phyloP scores from a whole-genome alignment of 495 filamentous ascomycete species.

The Talaromyces proteolyticus region DNA sequence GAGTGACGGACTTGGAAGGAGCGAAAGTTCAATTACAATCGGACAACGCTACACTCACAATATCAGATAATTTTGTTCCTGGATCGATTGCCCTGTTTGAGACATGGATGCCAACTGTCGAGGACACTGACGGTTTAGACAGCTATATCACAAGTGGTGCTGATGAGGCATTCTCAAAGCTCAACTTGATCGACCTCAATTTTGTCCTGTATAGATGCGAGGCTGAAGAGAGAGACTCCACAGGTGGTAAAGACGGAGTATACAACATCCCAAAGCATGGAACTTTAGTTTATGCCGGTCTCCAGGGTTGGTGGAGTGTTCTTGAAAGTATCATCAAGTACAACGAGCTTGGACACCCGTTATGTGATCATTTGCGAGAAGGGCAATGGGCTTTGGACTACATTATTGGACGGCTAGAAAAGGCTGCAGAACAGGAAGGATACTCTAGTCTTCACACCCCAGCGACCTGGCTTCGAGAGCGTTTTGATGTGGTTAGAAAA shows the following conservation, averaged over 20 bases:
- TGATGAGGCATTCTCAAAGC: constrained; percentile 67
- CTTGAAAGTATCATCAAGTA: constrained; percentile 77
- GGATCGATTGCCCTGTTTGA: constrained; percentile 93
- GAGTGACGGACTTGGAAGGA: constrained; percentile 65
- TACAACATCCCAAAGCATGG: constrained; percentile 84
- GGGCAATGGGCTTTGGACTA: constrained; percentile 96
- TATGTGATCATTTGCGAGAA: constrained; percentile 87
- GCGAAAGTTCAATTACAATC: constrained; percentile 61
- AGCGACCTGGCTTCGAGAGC: constrained; percentile 71
- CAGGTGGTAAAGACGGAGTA: constrained; percentile 72
- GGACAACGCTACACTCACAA: constrained; percentile 71
- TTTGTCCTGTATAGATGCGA: constrained; percentile 89
- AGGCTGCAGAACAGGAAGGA: constrained; percentile 53
- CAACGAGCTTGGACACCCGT: constrained; percentile 87
- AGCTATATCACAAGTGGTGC: constrained; percentile 77
- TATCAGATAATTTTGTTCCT: constrained; percentile 78
- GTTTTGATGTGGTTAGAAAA: constrained; percentile 75
- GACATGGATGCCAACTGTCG: constrained; percentile 84
- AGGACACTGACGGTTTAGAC: constrained; percentile 75
- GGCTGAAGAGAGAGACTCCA: constrained; percentile 81
- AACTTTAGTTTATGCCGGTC: constrained; percentile 84
- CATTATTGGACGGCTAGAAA: constrained; percentile 70
- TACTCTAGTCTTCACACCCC: constrained; percentile 56
- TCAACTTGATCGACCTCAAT: constrained; percentile 79
- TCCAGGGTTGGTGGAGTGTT: constrained; percentile 98